Evolutionary conservation across 768 basidiomycete genomes (phyloP).

Genomic region (Podaxis sp.): DNA sequence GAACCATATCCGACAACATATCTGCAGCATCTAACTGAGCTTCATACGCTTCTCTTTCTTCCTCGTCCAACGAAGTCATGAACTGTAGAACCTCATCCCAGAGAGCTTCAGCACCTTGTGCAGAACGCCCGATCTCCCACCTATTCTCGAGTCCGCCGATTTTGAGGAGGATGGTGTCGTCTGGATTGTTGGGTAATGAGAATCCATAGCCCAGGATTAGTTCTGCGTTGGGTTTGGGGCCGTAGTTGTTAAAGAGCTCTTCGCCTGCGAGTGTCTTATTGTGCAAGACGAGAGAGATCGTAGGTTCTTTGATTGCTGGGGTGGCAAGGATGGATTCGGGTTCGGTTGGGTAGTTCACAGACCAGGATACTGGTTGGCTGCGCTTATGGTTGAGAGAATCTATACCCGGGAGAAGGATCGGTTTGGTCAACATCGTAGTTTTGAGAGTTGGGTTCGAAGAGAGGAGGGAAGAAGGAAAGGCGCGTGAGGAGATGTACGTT

Average conservation of each 20-base stretch:
- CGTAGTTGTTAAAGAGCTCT: slow-evolving; percentile 91
- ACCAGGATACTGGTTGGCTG: slow-evolving; percentile 81
- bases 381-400: slow-evolving; percentile 88
- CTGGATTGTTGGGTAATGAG: slow-evolving; percentile 72
- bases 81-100: slow-evolving; percentile 52
- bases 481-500: slow-evolving; percentile 83
- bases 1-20: slow-evolving; percentile 66
- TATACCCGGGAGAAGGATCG: slow-evolving; percentile 83
- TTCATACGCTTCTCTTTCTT: slow-evolving; percentile 42
- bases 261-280: slow-evolving; percentile 34
- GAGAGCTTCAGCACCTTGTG: slow-evolving; percentile 52
- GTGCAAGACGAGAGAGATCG: slow-evolving; percentile 66
- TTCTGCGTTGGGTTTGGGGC: slow-evolving; percentile 87
- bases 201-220: slow-evolving; percentile 94
- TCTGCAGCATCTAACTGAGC: slow-evolving; percentile 69
- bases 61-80: slow-evolving; percentile 19
- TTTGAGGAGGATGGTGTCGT: slow-evolving; percentile 83
- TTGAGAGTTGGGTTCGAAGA: slow-evolving; percentile 40
- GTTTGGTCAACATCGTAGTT: slow-evolving; percentile 48
- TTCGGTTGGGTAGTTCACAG: slow-evolving; percentile 43
- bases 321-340: slow-evolving; percentile 16
- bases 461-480: slow-evolving; percentile 86
- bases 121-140: slow-evolving; percentile 66
- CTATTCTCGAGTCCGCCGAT: slow-evolving; percentile 55
- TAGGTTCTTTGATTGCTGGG: slow-evolving; percentile 24